Conservation (phyloP, 2,329 filamentous ascomycete species). For the Neodidymelliopsis sp. region DNA sequence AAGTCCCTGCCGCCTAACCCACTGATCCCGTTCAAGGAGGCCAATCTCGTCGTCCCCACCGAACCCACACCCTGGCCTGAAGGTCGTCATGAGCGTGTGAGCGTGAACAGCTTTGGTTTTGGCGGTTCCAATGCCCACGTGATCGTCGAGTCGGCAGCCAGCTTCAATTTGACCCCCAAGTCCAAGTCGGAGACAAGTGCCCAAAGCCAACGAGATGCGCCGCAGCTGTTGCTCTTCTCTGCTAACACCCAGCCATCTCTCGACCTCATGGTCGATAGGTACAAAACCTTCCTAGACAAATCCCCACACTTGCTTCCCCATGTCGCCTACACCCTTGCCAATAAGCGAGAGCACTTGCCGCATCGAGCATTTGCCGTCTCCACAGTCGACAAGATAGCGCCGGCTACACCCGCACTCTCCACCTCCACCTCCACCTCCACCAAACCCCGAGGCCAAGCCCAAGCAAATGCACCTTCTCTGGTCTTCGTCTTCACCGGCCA, state of each 20-base stretch:
- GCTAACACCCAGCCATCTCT: conserved; percentile 25
- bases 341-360: neutral
- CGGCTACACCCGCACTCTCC: neutral
- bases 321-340: conserved; percentile 25
- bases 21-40: conserved; percentile 19
- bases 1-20: conserved; percentile 26
- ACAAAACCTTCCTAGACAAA: neutral
- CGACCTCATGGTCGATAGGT: neutral
- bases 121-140: conserved; percentile 25
- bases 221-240: conserved; percentile 25
- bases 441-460: no score
- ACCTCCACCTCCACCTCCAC: no score
- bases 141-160: conserved; percentile 19
- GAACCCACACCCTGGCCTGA: conserved; percentile 16
- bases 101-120: conserved; percentile 22
- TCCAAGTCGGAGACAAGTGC: neutral
- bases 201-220: neutral
- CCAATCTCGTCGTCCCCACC: conserved; percentile 18
- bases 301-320: neutral
- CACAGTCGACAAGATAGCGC: neutral
- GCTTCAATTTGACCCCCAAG: neutral
- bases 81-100: conserved; percentile 13
- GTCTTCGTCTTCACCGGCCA: conserved; percentile 45
- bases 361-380: conserved; percentile 21
- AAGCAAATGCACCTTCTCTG: no score